These are phyloP conservation scores for Pichia sp. DNA, from an alignment of 1,139 yeast species.

Conservation along the genomic window DNA sequence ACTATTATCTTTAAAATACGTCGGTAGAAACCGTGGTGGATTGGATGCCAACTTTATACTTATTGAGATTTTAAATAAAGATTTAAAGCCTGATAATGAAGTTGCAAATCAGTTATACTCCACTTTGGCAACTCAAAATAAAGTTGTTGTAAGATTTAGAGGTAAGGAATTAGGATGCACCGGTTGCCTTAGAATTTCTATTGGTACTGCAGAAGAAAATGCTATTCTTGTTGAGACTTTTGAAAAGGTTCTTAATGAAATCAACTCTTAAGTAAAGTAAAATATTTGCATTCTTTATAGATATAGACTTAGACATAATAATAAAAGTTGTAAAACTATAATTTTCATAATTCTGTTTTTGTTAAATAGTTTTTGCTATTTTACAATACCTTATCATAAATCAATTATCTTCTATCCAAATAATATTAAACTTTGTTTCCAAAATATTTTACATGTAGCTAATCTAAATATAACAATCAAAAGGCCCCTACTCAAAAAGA, in stretches of 20 bases:
- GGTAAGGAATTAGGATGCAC: conserved; percentile 84
- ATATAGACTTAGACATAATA: neutral
- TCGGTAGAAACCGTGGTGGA: conserved; percentile 81
- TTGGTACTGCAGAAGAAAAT: conserved; percentile 81
- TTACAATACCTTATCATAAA: no score
- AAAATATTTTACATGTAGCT: no score
- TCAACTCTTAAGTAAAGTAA: neutral
- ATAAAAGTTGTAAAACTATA: neutral
- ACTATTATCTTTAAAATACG: conserved; percentile 48
- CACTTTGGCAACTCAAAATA: conserved; percentile 60
- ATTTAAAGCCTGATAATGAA: conserved; percentile 61
- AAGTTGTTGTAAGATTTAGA: conserved; percentile 83
- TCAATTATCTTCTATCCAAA: no score
- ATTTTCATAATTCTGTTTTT: no score
- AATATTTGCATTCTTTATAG: neutral
- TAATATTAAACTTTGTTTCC: no score
- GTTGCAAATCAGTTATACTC: conserved; percentile 63
- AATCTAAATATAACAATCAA: no score
- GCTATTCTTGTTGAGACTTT: conserved; percentile 47
- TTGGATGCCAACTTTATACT: conserved; percentile 79
- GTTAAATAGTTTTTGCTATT: no score
- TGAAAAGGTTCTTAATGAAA: conserved; percentile 30
- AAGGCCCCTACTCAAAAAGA: no score
- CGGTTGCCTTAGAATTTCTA: conserved; percentile 80
- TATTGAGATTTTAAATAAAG: conserved; percentile 56